Evolutionary conservation across 805 yeast species (phyloP), one percentile per base, ranked within the genome.

Genomic region (Zygoascus bituminiphila): DNA sequence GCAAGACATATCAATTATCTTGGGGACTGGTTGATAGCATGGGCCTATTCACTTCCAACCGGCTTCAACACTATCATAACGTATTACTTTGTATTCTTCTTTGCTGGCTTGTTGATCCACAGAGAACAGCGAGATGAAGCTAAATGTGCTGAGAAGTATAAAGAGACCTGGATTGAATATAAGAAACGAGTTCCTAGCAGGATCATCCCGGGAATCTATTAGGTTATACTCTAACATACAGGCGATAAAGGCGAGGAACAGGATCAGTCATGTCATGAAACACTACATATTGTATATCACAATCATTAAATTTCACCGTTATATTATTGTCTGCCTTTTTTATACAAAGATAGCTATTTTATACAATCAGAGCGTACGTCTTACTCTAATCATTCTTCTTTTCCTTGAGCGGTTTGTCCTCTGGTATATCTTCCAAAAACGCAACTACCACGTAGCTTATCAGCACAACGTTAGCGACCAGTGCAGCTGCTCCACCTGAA

Each of bases 1-100:
- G 81, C 95, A 5, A 95, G 95, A 56, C 98, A 93, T 64, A 88
- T 87, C 62, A 93, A 93, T 63, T 93, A 93, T 66, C 75, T 89
- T 50, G 98, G 98, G 39, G 98, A 93, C 69, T 88, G 96, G 89
- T 63, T 93, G 38, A 81, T 88, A 60, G 87, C 96, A 0, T 73
- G 85, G 71, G 79, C 94, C 41, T 91, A 96, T 95, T 88, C 96
- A 65, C 71, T 93, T 54, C 82, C 95, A 8, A 87, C 97, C 1
- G 95, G 95, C 9, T 77, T 81, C 57, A 72, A 71, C 51, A 82
- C 95, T 0, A 83, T 87, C 4, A 70, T 91, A 59, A 87, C 98
- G 0, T 93, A 91, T 62, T 93, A 85, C 67, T 93, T 87, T 62
- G 82, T 84, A 35, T 62, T 83, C 19, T 93, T 87, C 66, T 93